Percentiles rank a stretch among this genome's conserved stretches.
Evolutionary conservation across 768 basidiomycete genomes (phyloP).

Genomic region (Chalciporus pseudorubinellus): DNA sequence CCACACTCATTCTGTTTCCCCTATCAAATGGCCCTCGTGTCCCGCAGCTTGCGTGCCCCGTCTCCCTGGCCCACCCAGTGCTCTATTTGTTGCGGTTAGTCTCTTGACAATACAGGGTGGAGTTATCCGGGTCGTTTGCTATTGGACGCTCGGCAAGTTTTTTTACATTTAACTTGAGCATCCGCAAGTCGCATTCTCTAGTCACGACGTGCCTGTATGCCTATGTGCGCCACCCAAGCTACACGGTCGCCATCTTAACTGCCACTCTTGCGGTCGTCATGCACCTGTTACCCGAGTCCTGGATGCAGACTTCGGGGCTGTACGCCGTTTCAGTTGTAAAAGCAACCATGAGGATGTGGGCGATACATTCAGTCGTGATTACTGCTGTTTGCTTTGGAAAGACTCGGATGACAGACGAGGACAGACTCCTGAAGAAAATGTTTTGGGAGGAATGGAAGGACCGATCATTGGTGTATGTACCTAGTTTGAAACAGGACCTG

Average conservation of each 20-base stretch:
- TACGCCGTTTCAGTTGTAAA: too few relatives aligned
- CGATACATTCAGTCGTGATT: too few relatives aligned
- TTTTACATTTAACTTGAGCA: conserved; percentile 55
- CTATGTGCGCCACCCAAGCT: conserved; percentile 51
- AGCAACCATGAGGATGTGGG: too few relatives aligned
- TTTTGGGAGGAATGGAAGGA: too few relatives aligned
- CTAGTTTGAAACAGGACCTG: too few relatives aligned
- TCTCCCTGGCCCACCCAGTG: neutral
- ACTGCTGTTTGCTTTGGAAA: neutral
- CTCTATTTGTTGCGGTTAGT: conserved; percentile 33
- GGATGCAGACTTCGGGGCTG: too few relatives aligned
- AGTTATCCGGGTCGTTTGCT: conserved; percentile 41
- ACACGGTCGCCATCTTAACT: conserved; percentile 38
- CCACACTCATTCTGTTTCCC: neutral
- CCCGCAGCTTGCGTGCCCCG: too few relatives aligned
- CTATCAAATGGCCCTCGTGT: too few relatives aligned
- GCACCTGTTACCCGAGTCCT: conserved; percentile 24
- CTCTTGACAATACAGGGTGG: conserved; percentile 37
- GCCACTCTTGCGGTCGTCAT: conserved; percentile 16
- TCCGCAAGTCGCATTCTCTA: conserved; percentile 44
- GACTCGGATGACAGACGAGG: conserved; percentile 49
- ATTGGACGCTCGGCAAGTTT: conserved; percentile 42
- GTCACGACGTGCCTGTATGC: conserved; percentile 49
- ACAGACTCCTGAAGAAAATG: conserved; percentile 34
- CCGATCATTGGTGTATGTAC: too few relatives aligned